Conservation (phyloP, 441 rosid genomes). For the Viola pubescens region DNA sequence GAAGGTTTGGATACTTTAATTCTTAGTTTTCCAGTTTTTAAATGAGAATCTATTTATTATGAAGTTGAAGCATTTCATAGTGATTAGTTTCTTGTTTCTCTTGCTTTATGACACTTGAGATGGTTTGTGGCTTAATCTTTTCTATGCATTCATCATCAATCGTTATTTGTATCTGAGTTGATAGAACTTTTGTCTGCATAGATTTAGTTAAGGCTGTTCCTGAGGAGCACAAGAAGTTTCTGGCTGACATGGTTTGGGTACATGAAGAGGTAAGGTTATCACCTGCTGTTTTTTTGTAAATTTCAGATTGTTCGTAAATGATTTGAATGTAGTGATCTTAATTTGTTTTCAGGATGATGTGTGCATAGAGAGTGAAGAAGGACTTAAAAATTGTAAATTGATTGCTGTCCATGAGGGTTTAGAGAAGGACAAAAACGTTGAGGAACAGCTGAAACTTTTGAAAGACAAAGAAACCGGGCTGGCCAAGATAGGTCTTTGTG, state of each 20-base stretch:
- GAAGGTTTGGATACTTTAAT: not conserved
- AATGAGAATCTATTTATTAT: no score
- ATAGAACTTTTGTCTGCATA: constrained; percentile 20
- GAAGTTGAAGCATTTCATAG: no score
- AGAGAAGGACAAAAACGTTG: constrained; percentile 44
- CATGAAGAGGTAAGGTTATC: constrained; percentile 57
- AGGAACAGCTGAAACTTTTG: constrained; percentile 48
- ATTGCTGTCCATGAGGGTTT: constrained; percentile 81
- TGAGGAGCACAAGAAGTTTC: constrained; percentile 75
- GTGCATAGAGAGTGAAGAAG: constrained; percentile 41
- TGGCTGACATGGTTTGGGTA: constrained; percentile 71
- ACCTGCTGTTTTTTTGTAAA: not conserved
- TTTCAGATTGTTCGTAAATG: not conserved
- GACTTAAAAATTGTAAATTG: constrained; percentile 48
- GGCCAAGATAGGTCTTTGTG: constrained; percentile 54
- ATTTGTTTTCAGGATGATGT: constrained; percentile 50
- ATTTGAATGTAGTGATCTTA: not conserved
- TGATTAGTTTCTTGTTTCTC: no score
- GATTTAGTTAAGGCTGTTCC: constrained; percentile 68
- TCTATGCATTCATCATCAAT: not conserved
- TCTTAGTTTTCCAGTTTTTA: not conserved
- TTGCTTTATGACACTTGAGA: not conserved
- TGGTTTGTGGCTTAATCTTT: not conserved
- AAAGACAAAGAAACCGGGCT: constrained; percentile 53
- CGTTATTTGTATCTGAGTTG: not conserved